Base-by-base conservation (phyloP, 768 basidiomycete genomes). In the Pleurotus cornucopiae region DNA sequence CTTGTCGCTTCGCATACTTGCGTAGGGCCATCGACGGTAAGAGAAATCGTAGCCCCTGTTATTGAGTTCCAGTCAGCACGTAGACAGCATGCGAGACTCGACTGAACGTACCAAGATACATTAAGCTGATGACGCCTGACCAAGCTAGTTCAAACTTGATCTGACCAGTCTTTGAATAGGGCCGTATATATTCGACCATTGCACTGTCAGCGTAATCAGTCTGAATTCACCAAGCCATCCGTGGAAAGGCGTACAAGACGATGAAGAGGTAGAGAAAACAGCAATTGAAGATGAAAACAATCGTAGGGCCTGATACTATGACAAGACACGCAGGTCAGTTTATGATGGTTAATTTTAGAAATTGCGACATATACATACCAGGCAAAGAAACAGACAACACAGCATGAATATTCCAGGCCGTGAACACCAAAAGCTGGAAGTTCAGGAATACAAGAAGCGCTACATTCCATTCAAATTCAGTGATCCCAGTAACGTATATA, bases 111-210 rank as follows among this genome's bases (percentile, higher is more conserved):
- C 85, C 78, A 37, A 82, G 70, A 55, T 86, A 79, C 30, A 84
- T 64, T 5, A 75, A 51, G 57, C 77, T 75, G 59, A 83, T 65
- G 7, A 79, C 56, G 5, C 68, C 74, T 5, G 81, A 75, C 84
- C 85, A 88, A 14, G 58, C 62, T 60, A 81, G 85, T 63, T 89
- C 87, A 25, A 80, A 65, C 49, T 73, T 63, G 38, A 83, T 73
- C 25, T 69, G 69, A 14, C 79, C 75, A 20, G 73, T 74, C 54
- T 65, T 76, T 2, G 68, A 65, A 39, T 63, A 67, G 6, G 71
- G 66, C 71, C 67, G 41, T 76, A 60, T 41, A 73, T 69, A 56
- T 78, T 76, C 57, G 20, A 34, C 30, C 20, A 52, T 53, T 21
- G 41, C 49, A 53, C 49, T 38, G 41, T 34, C 18, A 13, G 41